phyloP scores from a whole-genome alignment of 257 asterid species.

The Solanum etuberosum region DNA sequence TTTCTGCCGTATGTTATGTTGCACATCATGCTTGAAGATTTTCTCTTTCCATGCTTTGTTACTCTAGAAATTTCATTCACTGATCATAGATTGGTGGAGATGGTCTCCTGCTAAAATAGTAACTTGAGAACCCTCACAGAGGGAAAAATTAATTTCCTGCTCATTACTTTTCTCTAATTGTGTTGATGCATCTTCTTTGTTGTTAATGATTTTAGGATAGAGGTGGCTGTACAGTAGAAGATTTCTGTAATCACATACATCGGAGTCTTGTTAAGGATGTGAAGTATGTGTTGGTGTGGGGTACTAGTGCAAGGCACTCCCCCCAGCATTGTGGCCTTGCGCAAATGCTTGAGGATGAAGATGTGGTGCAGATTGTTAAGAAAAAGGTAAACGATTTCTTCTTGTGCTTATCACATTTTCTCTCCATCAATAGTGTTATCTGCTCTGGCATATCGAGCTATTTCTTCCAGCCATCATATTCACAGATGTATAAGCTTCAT shows the following conservation, averaged over 20 bases:
- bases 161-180: not conserved
- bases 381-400: conserved; percentile 51
- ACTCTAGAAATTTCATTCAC: not conserved
- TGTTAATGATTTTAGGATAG: conserved; percentile 56
- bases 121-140: not conserved
- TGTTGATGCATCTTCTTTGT: not conserved
- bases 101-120: not conserved
- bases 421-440: not conserved
- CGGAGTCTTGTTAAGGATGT: conserved; percentile 91
- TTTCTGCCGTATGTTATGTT: conserved; percentile 58
- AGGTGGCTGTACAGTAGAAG: conserved; percentile 96
- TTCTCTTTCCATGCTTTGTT: not conserved
- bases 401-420: not conserved
- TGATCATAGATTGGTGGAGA: not conserved
- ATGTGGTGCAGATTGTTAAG: conserved; percentile 96
- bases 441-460: not conserved
- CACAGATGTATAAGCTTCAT: not conserved
- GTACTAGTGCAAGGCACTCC: conserved; percentile 87
- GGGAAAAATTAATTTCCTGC: not conserved
- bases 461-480: not conserved
- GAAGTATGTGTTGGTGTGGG: conserved; percentile 95
- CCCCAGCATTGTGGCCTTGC: conserved; percentile 97
- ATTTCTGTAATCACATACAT: conserved; percentile 93
- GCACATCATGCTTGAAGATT: not conserved
- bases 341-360: conserved; percentile 86